phyloP scores from a whole-genome alignment of 495 filamentous ascomycete species.

The Neurospora sp. region DNA sequence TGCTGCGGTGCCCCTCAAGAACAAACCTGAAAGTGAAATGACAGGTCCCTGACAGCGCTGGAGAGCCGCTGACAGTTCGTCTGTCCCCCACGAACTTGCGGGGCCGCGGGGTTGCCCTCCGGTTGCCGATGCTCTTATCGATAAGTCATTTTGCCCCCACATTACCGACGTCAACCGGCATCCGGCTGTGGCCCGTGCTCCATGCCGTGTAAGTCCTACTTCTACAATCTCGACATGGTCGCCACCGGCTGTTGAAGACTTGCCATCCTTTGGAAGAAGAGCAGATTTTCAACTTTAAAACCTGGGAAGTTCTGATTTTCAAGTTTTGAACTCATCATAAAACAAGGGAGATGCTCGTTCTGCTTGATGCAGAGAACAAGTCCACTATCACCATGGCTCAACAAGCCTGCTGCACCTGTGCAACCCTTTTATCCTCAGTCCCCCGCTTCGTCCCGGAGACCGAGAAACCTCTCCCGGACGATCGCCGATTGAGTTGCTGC shows the following conservation, averaged over 20 bases:
- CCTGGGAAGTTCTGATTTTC: neutral
- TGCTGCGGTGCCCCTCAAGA: neutral
- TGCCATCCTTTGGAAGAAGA: neutral
- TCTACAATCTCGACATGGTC: neutral
- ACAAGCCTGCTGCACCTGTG: slow-evolving; percentile 58
- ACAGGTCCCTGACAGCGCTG: neutral
- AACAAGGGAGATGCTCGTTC: neutral
- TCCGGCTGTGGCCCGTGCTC: neutral
- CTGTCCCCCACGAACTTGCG: neutral
- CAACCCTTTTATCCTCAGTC: slow-evolving; percentile 41
- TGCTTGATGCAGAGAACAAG: too few species aligned
- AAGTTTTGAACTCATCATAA: neutral
- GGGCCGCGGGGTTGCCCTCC: neutral
- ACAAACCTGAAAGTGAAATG: neutral
- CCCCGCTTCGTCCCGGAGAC: slow-evolving; percentile 30
- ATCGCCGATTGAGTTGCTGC: slow-evolving; percentile 53
- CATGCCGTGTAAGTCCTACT: neutral
- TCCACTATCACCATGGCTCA: too few species aligned
- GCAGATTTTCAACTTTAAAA: neutral
- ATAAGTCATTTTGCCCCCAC: neutral
- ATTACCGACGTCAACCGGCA: neutral
- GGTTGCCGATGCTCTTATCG: neutral
- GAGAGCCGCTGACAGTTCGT: neutral
- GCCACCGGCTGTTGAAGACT: neutral
- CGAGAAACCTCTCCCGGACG: slow-evolving; percentile 43